Evolutionary conservation across 345 rosid species (phyloP).

Genomic region (Dipteronia sinensis): DNA sequence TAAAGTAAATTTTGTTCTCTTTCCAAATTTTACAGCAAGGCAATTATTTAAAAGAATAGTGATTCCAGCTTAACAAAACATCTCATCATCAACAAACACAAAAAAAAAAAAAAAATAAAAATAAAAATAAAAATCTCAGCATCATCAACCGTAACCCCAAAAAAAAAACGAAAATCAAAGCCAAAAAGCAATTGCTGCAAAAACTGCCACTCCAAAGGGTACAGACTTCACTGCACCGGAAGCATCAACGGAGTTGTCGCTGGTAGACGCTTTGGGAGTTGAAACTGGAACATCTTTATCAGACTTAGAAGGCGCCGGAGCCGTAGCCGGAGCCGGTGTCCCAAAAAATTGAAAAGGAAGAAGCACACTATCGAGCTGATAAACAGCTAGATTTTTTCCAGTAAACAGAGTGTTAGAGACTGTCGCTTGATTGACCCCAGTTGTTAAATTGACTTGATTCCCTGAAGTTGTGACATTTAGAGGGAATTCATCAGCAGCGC

Average conservation of each 20-base stretch:
- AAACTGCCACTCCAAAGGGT: conserved; percentile 24
- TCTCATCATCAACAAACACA: conserved; percentile 11
- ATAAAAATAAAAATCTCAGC: conserved; percentile 12
- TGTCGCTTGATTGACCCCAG: conserved; percentile 67
- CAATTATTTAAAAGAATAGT: conserved; percentile 24
- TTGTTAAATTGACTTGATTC: conserved; percentile 74
- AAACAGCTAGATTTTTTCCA: conserved; percentile 63
- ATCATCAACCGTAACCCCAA: conserved; percentile 6
- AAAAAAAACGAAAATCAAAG: conserved; percentile 25
- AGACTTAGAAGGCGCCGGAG: conserved; percentile 54
- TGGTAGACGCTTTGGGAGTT: conserved; percentile 49
- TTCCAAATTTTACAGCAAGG: not conserved
- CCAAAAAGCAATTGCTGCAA: conserved; percentile 37
- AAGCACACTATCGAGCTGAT: conserved; percentile 78
- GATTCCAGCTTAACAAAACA: conserved; percentile 20
- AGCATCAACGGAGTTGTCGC: conserved; percentile 38
- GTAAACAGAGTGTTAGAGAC: conserved; percentile 65
- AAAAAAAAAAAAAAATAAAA: not conserved
- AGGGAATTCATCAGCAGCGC: conserved; percentile 56
- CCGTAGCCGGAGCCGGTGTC: conserved; percentile 66
- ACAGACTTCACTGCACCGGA: conserved; percentile 40
- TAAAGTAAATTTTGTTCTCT: not conserved
- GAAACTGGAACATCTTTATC: conserved; percentile 55
- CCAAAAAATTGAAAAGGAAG: conserved; percentile 70
- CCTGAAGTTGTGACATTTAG: conserved; percentile 78